Base-by-base conservation (phyloP, 192 early-diverging fungal species). In the Entomortierella lignicola region DNA sequence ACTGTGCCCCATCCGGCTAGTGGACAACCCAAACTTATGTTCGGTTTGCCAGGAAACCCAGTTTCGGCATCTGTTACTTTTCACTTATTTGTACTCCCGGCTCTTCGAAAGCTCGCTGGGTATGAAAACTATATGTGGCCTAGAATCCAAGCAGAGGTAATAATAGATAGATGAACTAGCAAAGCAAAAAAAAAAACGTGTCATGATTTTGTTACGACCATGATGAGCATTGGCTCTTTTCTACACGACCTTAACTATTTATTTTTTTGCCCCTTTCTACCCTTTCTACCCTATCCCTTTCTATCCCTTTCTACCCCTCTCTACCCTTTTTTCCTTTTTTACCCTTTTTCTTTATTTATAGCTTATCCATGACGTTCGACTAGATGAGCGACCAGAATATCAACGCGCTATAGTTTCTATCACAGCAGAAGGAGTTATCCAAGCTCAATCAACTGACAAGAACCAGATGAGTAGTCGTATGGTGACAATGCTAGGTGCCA, bases 1-100 rank as follows among this genome's bases (percentile, higher is more conserved):
- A 93, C 93, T 1, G 66, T 95, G 20, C 80, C 85, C 0, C 21
- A 60, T 27, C 77, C 69, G 10, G 72, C 57, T 39, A 72, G 65
- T n/a, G 58, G 51, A 30, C 51, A 69, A 63, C 48, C 73, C 3
- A 89, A 90, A 43, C 84, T 97, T 32, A 67, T 97, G 15, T 99
- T 98, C 88, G 91, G 89, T 15, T 73, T 99, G 60, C 96, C 97
- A 0, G 97, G 97, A 4, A 99, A 99, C 75, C 97, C 97, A 4
- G 96, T 94, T 0, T 99, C 97, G 42, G 93, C 94, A 0, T 77
- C 87, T 55, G 96, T 97, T 1, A 92, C 94, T 0, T 97, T 93
- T 81, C 89, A 95, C 63, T 81, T 99, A 50, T 97, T 98, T 89
- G 94, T 92, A 0, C 81, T 96, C 2, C 96, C 97, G 0, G 90